A percentile compares a stretch with the other conserved stretches of the same genome.
These are phyloP conservation scores for Rhododendron simsii DNA, from an alignment of 148 eudicot species.

Conservation along the genomic window DNA sequence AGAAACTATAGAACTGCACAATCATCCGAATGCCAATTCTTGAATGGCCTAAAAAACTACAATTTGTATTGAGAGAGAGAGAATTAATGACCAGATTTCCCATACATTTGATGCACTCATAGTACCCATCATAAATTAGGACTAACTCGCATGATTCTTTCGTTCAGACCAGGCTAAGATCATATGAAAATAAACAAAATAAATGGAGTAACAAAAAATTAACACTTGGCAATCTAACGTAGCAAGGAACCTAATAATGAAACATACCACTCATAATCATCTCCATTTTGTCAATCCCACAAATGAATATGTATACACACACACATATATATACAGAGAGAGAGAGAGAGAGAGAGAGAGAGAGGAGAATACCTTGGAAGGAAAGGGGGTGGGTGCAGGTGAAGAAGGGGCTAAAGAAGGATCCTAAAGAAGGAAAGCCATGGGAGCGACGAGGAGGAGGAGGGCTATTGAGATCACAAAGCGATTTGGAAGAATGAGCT, in stretches of 20 bases:
- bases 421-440: constrained; percentile 2
- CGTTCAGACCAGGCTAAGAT: background rate
- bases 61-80: background rate
- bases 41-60: background rate
- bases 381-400: background rate
- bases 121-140: background rate
- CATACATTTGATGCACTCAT: background rate
- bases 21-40: background rate
- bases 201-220: background rate
- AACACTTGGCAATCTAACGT: background rate
- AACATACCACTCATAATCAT: background rate
- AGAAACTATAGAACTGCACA: background rate
- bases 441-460: background rate
- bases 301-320: background rate
- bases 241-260: background rate
- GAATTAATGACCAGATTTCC: background rate
- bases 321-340: background rate
- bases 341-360: background rate
- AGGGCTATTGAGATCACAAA: background rate
- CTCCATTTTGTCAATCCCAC: background rate
- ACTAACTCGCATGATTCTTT: background rate
- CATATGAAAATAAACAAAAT: background rate
- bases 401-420: background rate
- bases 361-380: background rate
- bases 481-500: background rate